Evolutionary conservation across 2,329 filamentous ascomycete genomes (phyloP).

Genomic region (Fusarium setosum): DNA sequence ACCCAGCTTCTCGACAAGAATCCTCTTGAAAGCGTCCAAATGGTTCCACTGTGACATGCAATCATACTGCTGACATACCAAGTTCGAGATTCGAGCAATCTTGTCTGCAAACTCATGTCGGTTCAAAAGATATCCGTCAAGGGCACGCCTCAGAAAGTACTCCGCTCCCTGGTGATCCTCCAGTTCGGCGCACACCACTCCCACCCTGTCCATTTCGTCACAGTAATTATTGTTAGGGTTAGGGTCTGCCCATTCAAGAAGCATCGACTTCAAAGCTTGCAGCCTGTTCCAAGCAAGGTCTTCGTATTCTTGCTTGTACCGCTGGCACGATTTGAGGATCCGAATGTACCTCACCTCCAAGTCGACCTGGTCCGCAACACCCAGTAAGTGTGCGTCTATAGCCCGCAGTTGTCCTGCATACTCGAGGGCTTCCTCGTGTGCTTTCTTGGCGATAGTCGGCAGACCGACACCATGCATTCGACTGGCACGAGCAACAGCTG

Average conservation of each 20-base stretch:
- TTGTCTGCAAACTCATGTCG: background rate
- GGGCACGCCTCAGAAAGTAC: slow-evolving; percentile 2
- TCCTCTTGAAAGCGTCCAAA: slow-evolving; percentile 13
- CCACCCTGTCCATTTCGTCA: slow-evolving; percentile 4
- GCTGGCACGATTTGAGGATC: slow-evolving; percentile 8
- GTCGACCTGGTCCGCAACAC: background rate
- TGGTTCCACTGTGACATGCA: slow-evolving; percentile 3
- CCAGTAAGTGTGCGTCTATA: background rate
- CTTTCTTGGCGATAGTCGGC: slow-evolving; percentile 12
- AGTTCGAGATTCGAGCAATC: slow-evolving; percentile 5
- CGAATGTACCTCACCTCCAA: slow-evolving; percentile 10
- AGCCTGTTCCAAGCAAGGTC: slow-evolving; percentile 2
- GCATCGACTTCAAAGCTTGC: background rate
- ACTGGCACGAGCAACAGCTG: background rate
- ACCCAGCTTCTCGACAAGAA: background rate
- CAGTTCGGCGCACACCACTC: slow-evolving; percentile 10
- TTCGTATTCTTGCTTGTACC: background rate
- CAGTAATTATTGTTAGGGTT: background rate
- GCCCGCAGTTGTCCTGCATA: background rate
- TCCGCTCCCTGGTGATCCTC: slow-evolving; percentile 3
- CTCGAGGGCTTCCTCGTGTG: slow-evolving; percentile 12
- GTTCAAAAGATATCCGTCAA: background rate
- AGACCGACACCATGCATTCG: slow-evolving; percentile 2
- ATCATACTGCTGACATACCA: slow-evolving; percentile 19
- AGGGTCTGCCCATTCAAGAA: background rate